Base-by-base conservation (phyloP, 371 early-diverging fungal genomes). In the Syncephalastrum sp. region DNA sequence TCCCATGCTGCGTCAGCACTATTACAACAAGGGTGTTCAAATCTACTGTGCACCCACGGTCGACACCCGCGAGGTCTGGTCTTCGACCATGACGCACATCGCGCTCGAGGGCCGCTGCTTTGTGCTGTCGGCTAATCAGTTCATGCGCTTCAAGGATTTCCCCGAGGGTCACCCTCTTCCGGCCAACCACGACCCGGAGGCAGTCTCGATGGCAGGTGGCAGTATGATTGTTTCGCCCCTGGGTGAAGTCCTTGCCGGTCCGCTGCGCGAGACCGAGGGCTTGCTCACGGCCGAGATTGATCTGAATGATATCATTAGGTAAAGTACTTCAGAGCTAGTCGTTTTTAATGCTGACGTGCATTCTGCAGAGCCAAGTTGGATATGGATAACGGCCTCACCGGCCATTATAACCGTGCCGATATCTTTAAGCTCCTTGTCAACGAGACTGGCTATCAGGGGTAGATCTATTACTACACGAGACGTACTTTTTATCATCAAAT, bases 1-100 rank as follows among this genome's bases (percentile, higher is more conserved):
- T 57, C 66, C 66, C 47, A 46, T 65, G 48, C 46, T 65, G 15
- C 57, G 66, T 19, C 19, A 17, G 14, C 38, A 57, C 29, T 50
- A 56, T 24, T 65, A 58, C 42, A 42, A 19, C 13, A 42, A 65
- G 43, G 58, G 57, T 2, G 57, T 61, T 8, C 66, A 65, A 21
- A 42, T 65, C 4, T 65, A 65, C 44, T 65, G 66, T 44, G 66
- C 66, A 21, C 66, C 66, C 1, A 65, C 66, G 3, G 66, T 57
- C 3, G 66, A 65, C 38, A 53, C 47, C 23, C 60, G 66, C 27
- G 47, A 46, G 15, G 50, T 23, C 14, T 65, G 61, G 61, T 24
- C 44, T 12, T 47, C 57, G 3, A 53, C 61, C 45, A 65, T 65
- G 66, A 19, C 24, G 8, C 66, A 65, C 51, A 61, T 65, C 47